Evolutionary conservation across 179 eudicot genomes (phyloP).

Genomic region (Gypsophila paniculata): DNA sequence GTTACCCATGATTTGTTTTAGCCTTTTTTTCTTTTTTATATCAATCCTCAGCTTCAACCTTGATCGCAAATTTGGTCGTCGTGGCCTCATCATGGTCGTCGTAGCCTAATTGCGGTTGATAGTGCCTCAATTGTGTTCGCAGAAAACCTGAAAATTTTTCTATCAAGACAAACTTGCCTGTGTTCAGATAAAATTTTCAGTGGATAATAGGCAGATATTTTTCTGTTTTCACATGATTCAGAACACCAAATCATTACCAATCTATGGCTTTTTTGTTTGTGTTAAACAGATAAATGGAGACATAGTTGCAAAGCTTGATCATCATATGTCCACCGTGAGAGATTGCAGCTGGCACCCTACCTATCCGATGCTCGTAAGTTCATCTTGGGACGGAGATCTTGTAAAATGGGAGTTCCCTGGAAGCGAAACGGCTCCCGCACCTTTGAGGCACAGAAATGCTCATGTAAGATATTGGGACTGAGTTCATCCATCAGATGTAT

Average conservation of each 20-base stretch:
- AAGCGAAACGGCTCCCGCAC: constrained; percentile 12
- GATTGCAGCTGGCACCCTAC: constrained; percentile 73
- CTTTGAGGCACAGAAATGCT: constrained; percentile 1
- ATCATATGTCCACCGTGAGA: constrained; percentile 47
- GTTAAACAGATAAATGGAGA: constrained; percentile 48
- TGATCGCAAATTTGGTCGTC: too few relatives aligned
- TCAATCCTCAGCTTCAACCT: too few relatives aligned
- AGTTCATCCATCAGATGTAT: background rate
- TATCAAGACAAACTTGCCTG: background rate
- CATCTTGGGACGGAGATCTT: constrained; percentile 59
- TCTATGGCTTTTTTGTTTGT: background rate
- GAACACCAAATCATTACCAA: background rate
- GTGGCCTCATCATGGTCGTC: too few relatives aligned
- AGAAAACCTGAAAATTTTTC: too few relatives aligned
- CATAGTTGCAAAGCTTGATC: constrained; percentile 49
- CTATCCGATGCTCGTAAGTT: constrained; percentile 54
- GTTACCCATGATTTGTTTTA: too few relatives aligned
- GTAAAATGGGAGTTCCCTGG: constrained; percentile 59
- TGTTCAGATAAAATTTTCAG: background rate
- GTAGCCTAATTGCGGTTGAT: too few relatives aligned
- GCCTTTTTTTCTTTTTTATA: too few relatives aligned
- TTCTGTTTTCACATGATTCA: background rate
- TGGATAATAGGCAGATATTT: background rate
- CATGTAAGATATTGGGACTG: constrained; percentile 16
- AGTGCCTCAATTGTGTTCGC: too few relatives aligned